A percentile compares a stretch with the other conserved stretches of the same genome.
These are phyloP conservation scores for Monsonia emarginata DNA, from an alignment of 441 rosid genomes.

Conservation along the genomic window DNA sequence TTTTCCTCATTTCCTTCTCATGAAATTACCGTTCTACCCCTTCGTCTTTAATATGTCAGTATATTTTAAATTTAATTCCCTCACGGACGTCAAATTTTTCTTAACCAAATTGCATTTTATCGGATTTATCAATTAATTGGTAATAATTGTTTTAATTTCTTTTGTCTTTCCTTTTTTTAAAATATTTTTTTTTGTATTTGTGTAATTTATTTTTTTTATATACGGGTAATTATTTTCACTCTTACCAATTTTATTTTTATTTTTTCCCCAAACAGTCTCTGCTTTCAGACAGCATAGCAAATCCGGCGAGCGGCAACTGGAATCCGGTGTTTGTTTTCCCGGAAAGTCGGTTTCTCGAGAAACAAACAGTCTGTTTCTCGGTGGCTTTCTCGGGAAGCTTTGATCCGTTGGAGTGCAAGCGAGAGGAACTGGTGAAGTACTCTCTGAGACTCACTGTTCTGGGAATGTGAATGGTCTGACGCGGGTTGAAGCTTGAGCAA, in stretches of 20 bases:
- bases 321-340: slow-evolving; percentile 17
- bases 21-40: not conserved
- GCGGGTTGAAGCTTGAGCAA: slow-evolving; percentile 11
- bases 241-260: slow-evolving; percentile 11
- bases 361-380: slow-evolving; percentile 17
- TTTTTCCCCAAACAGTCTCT: slow-evolving; percentile 4
- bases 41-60: not conserved
- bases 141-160: slow-evolving; percentile 15
- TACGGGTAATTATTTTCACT: slow-evolving; percentile 5
- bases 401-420: not conserved
- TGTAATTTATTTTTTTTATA: slow-evolving; percentile 1
- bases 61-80: slow-evolving; percentile 24
- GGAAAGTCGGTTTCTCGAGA: slow-evolving; percentile 25
- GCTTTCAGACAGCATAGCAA: slow-evolving; percentile 22
- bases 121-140: slow-evolving; percentile 40
- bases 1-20: not conserved
- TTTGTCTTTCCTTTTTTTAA: slow-evolving; percentile 13
- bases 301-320: slow-evolving; percentile 20
- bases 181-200: slow-evolving; percentile 3
- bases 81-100: slow-evolving; percentile 60
- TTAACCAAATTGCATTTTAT: slow-evolving; percentile 44
- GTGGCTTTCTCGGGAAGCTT: slow-evolving; percentile 1
- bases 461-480: slow-evolving; percentile 20
- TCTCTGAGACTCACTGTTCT: slow-evolving; percentile 6
- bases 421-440: slow-evolving; percentile 16